Base-by-base conservation (phyloP, 73 alveolate genomes). In the Blepharisma japonicum region DNA sequence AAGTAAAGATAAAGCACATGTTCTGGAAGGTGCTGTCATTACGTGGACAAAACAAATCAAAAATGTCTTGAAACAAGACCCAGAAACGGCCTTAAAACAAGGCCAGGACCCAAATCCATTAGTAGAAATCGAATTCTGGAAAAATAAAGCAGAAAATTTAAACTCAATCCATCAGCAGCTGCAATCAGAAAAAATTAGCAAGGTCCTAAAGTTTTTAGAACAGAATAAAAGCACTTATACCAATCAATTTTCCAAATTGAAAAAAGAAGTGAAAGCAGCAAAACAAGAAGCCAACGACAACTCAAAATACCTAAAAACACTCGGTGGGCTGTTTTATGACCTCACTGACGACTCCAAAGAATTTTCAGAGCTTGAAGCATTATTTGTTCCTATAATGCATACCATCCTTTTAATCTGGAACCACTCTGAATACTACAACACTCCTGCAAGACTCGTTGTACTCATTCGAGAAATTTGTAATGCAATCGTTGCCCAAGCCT, bases 1-100 rank as follows among this genome's bases (percentile, higher is more conserved):
- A 54, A 94, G 94, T 89, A 95, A 98, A 86, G 99, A 98, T 88
- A 97, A 95, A 85, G 99, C 99, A 27, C 99, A 98, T 77, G 98
- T 98, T 18, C 95, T 97, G 71, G 99, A 98, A 85, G 98, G 99
- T 55, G 99, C 99, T 39, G 95, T 98, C 54, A 97, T 98, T 53
- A 97, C 98, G 56, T 98, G 99, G 99, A 98, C 99, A 38, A 97
- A 96, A 81, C 97, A 97, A 88, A 98, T 98, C 86, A 91, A 98
- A 89, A 96, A 96, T 77, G 99, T 98, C 46, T 86, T 98, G 80
- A 97, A 97, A 84, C 98, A 97, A 81, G 99, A 96, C 79, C 99
- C 99, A 5, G 99, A 97, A 80, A 90, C 95, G 56, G 98, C 98
- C 7, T 71, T 84, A 25, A 83, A 82, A 66, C 77, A 47, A 74